Percentiles rank a stretch among this genome's conserved stretches.
Evolutionary conservation across 495 filamentous ascomycete genomes (phyloP).

Genomic region (Podospora sp.): DNA sequence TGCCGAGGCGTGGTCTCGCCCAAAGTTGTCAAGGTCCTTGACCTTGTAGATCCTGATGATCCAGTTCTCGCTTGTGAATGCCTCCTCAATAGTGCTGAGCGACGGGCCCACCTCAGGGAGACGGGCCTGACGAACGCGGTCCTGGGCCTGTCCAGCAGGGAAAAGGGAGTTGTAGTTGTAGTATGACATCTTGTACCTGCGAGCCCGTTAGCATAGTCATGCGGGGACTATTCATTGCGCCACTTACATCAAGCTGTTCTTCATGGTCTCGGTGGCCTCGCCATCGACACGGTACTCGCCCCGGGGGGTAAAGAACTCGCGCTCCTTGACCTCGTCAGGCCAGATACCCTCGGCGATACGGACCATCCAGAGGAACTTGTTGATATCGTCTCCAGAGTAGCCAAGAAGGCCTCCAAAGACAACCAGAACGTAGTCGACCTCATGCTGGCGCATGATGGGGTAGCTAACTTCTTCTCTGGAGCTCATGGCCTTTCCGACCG

Average conservation of each 20-base stretch:
- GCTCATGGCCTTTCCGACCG: constrained; percentile 99
- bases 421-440: constrained; percentile 96
- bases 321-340: constrained; percentile 98
- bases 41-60: constrained; percentile 99
- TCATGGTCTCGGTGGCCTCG: constrained; percentile 95
- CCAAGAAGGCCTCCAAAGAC: constrained; percentile 96
- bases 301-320: constrained; percentile 91
- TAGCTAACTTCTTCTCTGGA: constrained; percentile 97
- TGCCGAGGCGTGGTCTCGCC: constrained; percentile 82
- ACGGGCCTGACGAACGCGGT: constrained; percentile 80
- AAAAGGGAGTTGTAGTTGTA: constrained; percentile 95
- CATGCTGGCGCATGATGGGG: constrained; percentile 95
- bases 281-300: constrained; percentile 97
- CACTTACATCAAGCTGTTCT: constrained; percentile 95
- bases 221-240: constrained; percentile 3
- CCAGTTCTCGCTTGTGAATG: constrained; percentile 99
- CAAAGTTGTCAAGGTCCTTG: constrained; percentile 96
- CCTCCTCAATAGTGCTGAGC: constrained; percentile 90
- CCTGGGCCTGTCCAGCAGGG: constrained; percentile 85
- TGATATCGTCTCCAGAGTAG: constrained; percentile 99
- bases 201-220: constrained; percentile 39
- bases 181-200: constrained; percentile 99
- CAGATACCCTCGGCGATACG: constrained; percentile 99
- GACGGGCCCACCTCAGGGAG: constrained; percentile 85
- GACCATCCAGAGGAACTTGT: constrained; percentile 99